Base-by-base conservation (phyloP, 352 stramenopile genomes). In the Aphanomyces euteiches region DNA sequence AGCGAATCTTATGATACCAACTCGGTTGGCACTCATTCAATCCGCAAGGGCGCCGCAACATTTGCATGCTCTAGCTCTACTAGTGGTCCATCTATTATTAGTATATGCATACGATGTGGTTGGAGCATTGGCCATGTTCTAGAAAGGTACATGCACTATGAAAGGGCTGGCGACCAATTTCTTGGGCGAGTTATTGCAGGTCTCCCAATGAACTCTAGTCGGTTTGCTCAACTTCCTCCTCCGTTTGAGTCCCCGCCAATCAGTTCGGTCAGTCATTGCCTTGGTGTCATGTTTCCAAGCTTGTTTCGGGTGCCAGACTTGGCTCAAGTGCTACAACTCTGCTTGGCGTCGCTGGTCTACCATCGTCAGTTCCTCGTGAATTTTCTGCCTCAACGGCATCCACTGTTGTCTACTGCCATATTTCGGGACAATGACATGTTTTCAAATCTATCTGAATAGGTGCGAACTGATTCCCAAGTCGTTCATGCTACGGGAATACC, bases 41-140 rank as follows among this genome's bases (percentile, higher is more conserved):
- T 75, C 37, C 34, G 54, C 1, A 73, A 75, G 61, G 56, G 50
- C 5, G 47, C 70, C 19, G 67, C 72, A 10, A 73, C 72, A 13
- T 75, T 66, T 48, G 3, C 66, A 3, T 72, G 64, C 40, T 69
- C 63, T 61, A 47, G 50, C 0, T 57, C 36, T 39, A 74, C 63
- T 7, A 63, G 28, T 60, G 54, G 38, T 21, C 53, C 7, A 43
- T 75, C 71, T 4, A 67, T 63, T 41, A 19, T 36, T 17, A 67
- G 61, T 59, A 50, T 72, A 7, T 72, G 47, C 28, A 53, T 72
- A 4, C 69, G 69, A 3, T 71, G 61, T 43, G 47, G 53, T 2
- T 72, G 56, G 53, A 47, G 61, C n/a, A 10, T 67, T n/a, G 66
- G 48, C 17, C 39, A 54, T 58, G 50, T 66, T 53, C 56, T 67